A percentile compares a stretch with the other conserved stretches of the same genome.
phyloP scores from a whole-genome alignment of 2,329 filamentous ascomycete species.

The Colletotrichum tofieldiae region DNA sequence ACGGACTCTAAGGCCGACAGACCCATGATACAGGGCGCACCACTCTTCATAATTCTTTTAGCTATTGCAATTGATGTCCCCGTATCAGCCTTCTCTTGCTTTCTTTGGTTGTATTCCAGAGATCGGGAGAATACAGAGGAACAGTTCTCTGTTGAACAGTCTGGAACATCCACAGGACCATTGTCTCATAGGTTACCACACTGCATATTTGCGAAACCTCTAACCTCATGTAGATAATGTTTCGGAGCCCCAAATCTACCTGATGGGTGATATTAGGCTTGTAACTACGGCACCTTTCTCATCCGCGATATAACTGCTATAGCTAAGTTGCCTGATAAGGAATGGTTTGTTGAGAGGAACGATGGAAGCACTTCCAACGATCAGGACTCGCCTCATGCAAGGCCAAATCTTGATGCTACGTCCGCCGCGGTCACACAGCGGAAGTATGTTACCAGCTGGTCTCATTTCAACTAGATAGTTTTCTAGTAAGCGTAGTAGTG shows the following conservation, averaged over 20 bases:
- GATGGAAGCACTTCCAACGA: neutral
- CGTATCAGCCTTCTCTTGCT: slow-evolving; percentile 5
- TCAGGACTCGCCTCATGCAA: neutral
- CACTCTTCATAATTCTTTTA: slow-evolving; percentile 13
- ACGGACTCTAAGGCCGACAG: neutral
- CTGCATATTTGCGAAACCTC: neutral
- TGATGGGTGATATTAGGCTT: slow-evolving; percentile 9
- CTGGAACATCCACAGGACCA: neutral
- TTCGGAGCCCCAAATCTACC: neutral
- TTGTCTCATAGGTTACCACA: neutral
- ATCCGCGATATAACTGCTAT: neutral
- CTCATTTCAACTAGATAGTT: slow-evolving; percentile 11
- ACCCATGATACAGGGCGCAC: slow-evolving; percentile 1
- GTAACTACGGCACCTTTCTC: slow-evolving; percentile 2
- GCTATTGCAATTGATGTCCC: slow-evolving; percentile 5
- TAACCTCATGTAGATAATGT: slow-evolving; percentile 11
- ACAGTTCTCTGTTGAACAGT: neutral
- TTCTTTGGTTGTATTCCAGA: slow-evolving; percentile 14
- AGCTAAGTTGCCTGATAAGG: slow-evolving; percentile 16
- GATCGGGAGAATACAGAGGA: neutral
- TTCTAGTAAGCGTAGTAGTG: too few species aligned
- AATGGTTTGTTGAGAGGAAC: slow-evolving; percentile 5
- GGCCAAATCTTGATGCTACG: slow-evolving; percentile 16
- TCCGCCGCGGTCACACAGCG: slow-evolving; percentile 1
- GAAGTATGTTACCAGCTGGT: slow-evolving; percentile 19